phyloP scores from a whole-genome alignment of 306 rosid species.

The Trichosanthes truncata region DNA sequence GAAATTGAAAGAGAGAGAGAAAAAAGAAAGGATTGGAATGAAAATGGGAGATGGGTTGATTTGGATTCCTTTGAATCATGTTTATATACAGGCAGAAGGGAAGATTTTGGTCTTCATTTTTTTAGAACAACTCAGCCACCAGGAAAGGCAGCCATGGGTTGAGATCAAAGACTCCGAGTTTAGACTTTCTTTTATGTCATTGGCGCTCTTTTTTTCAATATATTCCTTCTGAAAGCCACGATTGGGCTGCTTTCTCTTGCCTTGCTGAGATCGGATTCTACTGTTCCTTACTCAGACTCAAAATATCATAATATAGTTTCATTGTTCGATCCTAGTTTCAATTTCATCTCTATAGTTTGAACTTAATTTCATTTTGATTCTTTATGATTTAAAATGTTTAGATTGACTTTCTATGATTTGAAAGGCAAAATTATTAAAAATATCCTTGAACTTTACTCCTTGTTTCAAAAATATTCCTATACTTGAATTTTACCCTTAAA shows the following conservation, averaged over 20 bases:
- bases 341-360: background rate
- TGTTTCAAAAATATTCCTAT: too few relatives aligned
- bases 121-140: background rate
- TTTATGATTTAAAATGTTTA: background rate
- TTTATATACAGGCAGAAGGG: background rate
- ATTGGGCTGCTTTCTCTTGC: background rate
- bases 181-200: background rate
- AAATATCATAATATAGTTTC: too few relatives aligned
- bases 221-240: background rate
- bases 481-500: too few relatives aligned
- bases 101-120: background rate
- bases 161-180: background rate
- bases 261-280: background rate
- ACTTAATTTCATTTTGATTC: too few relatives aligned
- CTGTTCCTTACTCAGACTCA: too few relatives aligned
- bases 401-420: too few relatives aligned
- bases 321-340: background rate
- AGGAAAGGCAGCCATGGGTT: background rate
- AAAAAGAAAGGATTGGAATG: background rate
- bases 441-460: too few relatives aligned
- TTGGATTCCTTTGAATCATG: background rate
- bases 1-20: background rate
- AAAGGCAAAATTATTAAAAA: too few relatives aligned
- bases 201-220: background rate
- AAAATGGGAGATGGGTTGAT: background rate